Percentiles rank a stretch among this genome's conserved stretches.
Conservation (phyloP, 495 filamentous ascomycete species). For the Lindgomyces ingoldianus region DNA sequence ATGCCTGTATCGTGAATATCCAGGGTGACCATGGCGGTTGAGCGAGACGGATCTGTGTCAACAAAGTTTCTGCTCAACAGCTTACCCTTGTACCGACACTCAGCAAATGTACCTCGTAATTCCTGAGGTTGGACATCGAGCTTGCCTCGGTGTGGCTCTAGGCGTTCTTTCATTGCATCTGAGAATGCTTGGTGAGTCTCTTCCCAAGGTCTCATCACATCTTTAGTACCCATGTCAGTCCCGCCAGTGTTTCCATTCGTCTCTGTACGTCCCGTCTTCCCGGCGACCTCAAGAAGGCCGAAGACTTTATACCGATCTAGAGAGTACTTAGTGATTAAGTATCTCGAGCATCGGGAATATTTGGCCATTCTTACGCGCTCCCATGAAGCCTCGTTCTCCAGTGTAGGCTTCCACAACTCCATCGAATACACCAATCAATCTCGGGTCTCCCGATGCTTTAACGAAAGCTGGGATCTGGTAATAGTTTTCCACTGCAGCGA, state of each 20-base stretch:
- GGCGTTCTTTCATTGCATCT: conserved; percentile 56
- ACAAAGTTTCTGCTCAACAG: conserved; percentile 48
- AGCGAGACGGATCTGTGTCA: conserved; percentile 48
- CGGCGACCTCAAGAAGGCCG: conserved; percentile 53
- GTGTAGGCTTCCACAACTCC: conserved; percentile 54
- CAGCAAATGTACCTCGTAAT: conserved; percentile 55
- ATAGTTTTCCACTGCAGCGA: conserved; percentile 53
- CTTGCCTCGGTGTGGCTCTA: conserved; percentile 49
- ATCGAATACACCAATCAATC: conserved; percentile 52
- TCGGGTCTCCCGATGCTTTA: conserved; percentile 47
- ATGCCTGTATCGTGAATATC: conserved; percentile 52
- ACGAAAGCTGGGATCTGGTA: conserved; percentile 54
- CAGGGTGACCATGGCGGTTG: conserved; percentile 51
- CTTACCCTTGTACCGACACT: conserved; percentile 51
- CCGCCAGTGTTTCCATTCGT: conserved; percentile 54
- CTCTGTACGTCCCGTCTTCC: conserved; percentile 54
- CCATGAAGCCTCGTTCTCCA: conserved; percentile 56
- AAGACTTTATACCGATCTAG: conserved; percentile 57
- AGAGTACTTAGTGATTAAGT: too few species aligned
- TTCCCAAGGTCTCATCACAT: conserved; percentile 52
- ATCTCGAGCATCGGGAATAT: too few species aligned
- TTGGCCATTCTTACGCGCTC: too few species aligned
- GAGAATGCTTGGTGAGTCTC: conserved; percentile 54
- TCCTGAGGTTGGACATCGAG: conserved; percentile 51
- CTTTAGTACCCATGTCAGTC: too few species aligned